A percentile compares a stretch with the other conserved stretches of the same genome.
Evolutionary conservation across 1,139 yeast species (phyloP).

Genomic region (Pneumocystis canis): DNA sequence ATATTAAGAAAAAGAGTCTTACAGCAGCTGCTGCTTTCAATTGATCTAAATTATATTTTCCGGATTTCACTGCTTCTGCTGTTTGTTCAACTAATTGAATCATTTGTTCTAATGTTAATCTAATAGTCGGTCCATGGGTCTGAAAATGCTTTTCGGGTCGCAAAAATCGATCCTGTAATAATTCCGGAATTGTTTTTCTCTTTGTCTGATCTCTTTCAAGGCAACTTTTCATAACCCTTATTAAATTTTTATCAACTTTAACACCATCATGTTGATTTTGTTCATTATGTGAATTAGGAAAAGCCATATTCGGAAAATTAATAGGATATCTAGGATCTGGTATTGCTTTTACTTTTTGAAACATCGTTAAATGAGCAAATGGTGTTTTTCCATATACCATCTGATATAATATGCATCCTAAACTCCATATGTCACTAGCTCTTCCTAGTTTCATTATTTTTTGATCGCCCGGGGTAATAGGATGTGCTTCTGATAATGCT

Average conservation of each 20-base stretch:
- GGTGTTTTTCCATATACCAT: slow-evolving; percentile 93
- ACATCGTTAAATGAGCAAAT: slow-evolving; percentile 65
- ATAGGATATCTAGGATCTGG: slow-evolving; percentile 75
- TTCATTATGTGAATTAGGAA: slow-evolving; percentile 8
- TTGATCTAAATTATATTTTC: neutral
- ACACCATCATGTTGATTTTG: slow-evolving; percentile 38
- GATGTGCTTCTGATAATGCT: slow-evolving; percentile 53
- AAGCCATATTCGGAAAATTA: slow-evolving; percentile 37
- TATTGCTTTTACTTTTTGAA: slow-evolving; percentile 68
- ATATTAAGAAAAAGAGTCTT: neutral
- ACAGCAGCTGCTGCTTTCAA: neutral
- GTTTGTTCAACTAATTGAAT: neutral
- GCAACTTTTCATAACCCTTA: slow-evolving; percentile 62
- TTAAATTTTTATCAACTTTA: slow-evolving; percentile 50
- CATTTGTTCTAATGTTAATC: slow-evolving; percentile 1
- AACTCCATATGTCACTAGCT: slow-evolving; percentile 96
- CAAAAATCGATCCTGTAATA: slow-evolving; percentile 48
- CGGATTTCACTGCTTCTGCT: neutral
- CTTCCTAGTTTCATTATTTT: slow-evolving; percentile 79
- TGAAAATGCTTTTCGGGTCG: slow-evolving; percentile 5
- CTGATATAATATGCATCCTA: slow-evolving; percentile 91
- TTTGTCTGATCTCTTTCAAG: slow-evolving; percentile 55
- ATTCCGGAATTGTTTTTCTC: slow-evolving; percentile 51
- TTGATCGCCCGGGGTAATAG: slow-evolving; percentile 15
- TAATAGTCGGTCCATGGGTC: neutral